Percentiles rank a stretch among this genome's conserved stretches.
phyloP scores from a whole-genome alignment of 345 rosid species.

The Orychophragmus violaceus region DNA sequence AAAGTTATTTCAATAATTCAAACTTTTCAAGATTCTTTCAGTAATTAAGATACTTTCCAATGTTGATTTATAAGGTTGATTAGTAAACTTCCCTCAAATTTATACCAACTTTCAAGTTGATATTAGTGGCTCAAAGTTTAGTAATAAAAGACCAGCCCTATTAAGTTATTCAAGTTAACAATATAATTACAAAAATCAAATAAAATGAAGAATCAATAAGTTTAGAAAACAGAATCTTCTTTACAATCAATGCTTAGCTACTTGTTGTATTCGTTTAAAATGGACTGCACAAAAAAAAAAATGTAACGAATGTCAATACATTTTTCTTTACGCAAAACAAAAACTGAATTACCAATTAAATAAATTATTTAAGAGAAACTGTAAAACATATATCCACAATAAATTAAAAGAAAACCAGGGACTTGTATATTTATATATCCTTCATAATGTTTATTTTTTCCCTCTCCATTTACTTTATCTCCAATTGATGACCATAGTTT shows the following conservation, averaged over 20 bases:
- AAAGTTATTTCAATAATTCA: too few relatives aligned
- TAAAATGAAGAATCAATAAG: too few relatives aligned
- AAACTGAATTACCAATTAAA: neutral
- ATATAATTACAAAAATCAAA: neutral
- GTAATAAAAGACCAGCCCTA: constrained; percentile 20
- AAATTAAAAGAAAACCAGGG: too few relatives aligned
- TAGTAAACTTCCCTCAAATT: neutral
- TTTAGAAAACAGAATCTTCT: neutral
- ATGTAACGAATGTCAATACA: too few relatives aligned
- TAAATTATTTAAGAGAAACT: neutral
- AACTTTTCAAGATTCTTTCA: too few relatives aligned
- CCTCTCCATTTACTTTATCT: too few relatives aligned
- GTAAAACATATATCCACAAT: too few relatives aligned
- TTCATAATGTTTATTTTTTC: too few relatives aligned
- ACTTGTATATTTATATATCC: too few relatives aligned
- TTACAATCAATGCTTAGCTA: neutral
- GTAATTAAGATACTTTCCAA: constrained; percentile 26
- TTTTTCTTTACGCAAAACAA: neutral
- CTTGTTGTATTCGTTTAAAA: neutral
- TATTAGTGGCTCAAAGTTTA: neutral
- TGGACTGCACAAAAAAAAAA: too few relatives aligned
- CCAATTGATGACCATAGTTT: too few relatives aligned
- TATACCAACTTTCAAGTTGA: neutral
- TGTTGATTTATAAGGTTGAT: neutral
- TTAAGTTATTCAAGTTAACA: neutral